Conservation (phyloP, 345 rosid genomes). For the Corymbia maculata region DNA sequence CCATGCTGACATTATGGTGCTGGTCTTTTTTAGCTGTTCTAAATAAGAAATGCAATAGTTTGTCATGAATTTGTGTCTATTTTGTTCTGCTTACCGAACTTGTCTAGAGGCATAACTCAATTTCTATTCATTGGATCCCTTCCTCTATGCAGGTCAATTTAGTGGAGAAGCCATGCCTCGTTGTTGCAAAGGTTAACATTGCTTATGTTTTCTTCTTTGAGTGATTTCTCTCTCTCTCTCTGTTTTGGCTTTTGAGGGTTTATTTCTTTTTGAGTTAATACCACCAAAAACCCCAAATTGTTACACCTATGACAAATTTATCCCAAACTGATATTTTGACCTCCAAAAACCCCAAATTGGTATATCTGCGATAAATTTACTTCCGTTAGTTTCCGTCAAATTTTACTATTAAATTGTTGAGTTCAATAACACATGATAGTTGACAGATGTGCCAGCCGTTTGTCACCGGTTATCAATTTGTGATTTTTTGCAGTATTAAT, state of each 20-base stretch:
- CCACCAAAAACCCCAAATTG: too few relatives aligned
- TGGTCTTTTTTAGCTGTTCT: not conserved
- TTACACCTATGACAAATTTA: too few relatives aligned
- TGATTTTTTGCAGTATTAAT: too few relatives aligned
- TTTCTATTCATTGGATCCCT: not conserved
- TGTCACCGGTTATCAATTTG: too few relatives aligned
- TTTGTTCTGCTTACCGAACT: not conserved
- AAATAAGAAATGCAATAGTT: not conserved
- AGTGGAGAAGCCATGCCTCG: slow-evolving; percentile 46
- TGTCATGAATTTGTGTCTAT: not conserved
- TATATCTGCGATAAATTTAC: too few relatives aligned
- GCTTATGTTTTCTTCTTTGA: not conserved
- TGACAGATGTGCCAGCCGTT: too few relatives aligned
- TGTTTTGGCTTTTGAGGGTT: not conserved
- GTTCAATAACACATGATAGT: too few relatives aligned
- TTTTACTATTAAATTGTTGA: too few relatives aligned
- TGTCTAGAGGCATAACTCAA: not conserved
- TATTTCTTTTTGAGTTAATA: not conserved
- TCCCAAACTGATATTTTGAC: too few relatives aligned
- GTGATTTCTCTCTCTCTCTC: not conserved
- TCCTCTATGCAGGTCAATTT: slow-evolving; percentile 47
- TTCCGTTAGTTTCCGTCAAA: too few relatives aligned
- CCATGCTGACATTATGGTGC: not conserved
- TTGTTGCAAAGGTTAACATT: slow-evolving; percentile 49
- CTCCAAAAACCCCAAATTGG: too few relatives aligned